phyloP scores from a whole-genome alignment of 768 basidiomycete genomes.

The Podaxis sp. region DNA sequence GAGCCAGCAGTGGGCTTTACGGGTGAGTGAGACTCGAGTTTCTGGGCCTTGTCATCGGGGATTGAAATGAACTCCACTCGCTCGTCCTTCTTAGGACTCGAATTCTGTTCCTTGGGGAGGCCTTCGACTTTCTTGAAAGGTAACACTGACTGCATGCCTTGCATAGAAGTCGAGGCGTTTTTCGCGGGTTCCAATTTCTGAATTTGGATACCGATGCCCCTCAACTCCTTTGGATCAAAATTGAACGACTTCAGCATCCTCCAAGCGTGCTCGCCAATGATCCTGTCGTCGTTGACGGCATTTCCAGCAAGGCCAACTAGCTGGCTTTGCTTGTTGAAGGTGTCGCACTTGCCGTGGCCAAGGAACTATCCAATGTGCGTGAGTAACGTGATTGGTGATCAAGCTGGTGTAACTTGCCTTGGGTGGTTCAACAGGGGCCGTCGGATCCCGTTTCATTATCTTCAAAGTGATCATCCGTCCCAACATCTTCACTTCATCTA shows the following conservation, averaged over 20 bases:
- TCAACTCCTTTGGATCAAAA: constrained; percentile 83
- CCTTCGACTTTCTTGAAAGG: constrained; percentile 45
- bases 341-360: constrained; percentile 85
- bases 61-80: constrained; percentile 1
- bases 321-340: constrained; percentile 72
- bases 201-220: constrained; percentile 90
- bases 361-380: constrained; percentile 58
- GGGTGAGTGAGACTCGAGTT: constrained; percentile 10
- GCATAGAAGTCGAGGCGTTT: constrained; percentile 25
- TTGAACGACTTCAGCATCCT: constrained; percentile 68
- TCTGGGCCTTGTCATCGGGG: constrained; percentile 6
- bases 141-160: constrained; percentile 59
- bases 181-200: constrained; percentile 74
- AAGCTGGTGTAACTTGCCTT: constrained; percentile 55
- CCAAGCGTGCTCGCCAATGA: constrained; percentile 80
- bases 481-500: constrained; percentile 66
- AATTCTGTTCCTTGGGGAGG: constrained; percentile 9
- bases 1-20: constrained; percentile 17
- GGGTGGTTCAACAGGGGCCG: constrained; percentile 84
- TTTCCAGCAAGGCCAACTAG: constrained; percentile 59
- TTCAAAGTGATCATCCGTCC: constrained; percentile 83
- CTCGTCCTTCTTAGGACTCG: constrained; percentile 12
- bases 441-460: constrained; percentile 83
- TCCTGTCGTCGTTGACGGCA: constrained; percentile 69
- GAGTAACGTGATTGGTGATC: not conserved